Evolutionary conservation across 2,329 filamentous ascomycete genomes (phyloP), one percentile per base, ranked within the genome.

Genomic region (Phialophora tarda): DNA sequence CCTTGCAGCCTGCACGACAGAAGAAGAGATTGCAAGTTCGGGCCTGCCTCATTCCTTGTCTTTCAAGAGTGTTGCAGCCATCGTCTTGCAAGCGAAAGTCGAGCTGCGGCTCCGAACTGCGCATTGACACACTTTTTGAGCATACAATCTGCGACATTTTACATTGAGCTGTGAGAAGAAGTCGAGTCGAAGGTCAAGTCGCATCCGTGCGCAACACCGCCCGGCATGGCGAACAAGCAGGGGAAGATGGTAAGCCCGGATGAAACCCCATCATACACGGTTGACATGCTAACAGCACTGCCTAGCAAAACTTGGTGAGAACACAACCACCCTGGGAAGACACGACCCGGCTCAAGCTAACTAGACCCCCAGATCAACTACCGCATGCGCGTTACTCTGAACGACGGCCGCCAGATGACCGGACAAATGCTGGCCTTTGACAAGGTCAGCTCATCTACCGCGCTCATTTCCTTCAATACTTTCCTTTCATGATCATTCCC

Each of bases 351-450:
- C 23, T 50, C 47, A 14, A 56, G 62, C 59, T 63, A 54, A 67
- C 53, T 32, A 7, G 63, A 51, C 48, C 55, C 53, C 24, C 71
- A 98, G 95, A 96, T 99, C 86, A 98, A 99, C 84, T 98, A 96
- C 85, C 92, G 94, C 81, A 98, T 99, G 93, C 90, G 94, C 78
- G 90, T 97, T 71, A 98, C 93, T 64, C 86, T 99, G 79, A 92
- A 92, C 77, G 95, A 99, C 82, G 92, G 92, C 71, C 89, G 95
- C 76, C 92, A 97, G 80, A 96, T 99, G 89, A 93, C 93, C 48
- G 95, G 93, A 69, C 93, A 98, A 80, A 97, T 99, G 92, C 87
- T 99, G 73, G 95, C 95, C 62, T 99, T 98, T 76, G 95, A 99
- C 81, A 98, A 98, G 88, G 92, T 94, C 54, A 68, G 44, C 48